These are phyloP conservation scores for Chrysoporthe austroafricana DNA, from an alignment of 2,329 filamentous ascomycete species.

Conservation along the genomic window DNA sequence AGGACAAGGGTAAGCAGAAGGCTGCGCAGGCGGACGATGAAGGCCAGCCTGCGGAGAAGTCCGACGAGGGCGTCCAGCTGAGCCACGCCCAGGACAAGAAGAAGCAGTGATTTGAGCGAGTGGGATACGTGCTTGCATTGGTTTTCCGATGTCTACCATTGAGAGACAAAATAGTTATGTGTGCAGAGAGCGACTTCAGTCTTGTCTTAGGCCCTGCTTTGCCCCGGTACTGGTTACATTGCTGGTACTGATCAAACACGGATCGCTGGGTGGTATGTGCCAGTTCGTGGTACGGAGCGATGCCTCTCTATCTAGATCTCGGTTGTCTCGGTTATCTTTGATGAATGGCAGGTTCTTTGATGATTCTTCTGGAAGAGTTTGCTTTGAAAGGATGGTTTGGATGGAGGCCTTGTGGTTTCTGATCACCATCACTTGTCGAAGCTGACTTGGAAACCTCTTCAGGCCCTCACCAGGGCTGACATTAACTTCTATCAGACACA, in stretches of 20 bases:
- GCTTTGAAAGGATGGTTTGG: neutral
- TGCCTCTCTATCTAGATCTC: neutral
- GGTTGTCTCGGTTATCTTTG: neutral
- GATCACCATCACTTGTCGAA: neutral
- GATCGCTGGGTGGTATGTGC: too few species aligned
- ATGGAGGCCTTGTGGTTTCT: neutral
- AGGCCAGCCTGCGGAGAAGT: neutral
- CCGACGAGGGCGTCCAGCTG: slow-evolving; percentile 7
- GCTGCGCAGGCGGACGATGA: neutral
- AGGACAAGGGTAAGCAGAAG: slow-evolving; percentile 2
- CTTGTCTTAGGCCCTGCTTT: neutral
- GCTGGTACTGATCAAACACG: neutral
- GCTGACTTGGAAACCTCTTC: neutral
- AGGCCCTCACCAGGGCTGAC: neutral
- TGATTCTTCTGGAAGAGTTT: neutral
- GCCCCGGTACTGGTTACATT: neutral
- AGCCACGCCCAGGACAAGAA: neutral
- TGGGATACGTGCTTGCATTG: neutral
- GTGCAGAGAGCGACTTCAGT: neutral
- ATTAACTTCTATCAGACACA: neutral
- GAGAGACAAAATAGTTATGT: neutral
- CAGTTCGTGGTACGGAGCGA: neutral
- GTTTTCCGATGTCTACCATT: neutral
- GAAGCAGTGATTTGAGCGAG: neutral
- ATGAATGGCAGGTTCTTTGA: neutral